Percentiles rank a stretch among this genome's conserved stretches.
These are phyloP conservation scores for Clarireedia paspali DNA, from an alignment of 2,329 filamentous ascomycete species.

Conservation along the genomic window DNA sequence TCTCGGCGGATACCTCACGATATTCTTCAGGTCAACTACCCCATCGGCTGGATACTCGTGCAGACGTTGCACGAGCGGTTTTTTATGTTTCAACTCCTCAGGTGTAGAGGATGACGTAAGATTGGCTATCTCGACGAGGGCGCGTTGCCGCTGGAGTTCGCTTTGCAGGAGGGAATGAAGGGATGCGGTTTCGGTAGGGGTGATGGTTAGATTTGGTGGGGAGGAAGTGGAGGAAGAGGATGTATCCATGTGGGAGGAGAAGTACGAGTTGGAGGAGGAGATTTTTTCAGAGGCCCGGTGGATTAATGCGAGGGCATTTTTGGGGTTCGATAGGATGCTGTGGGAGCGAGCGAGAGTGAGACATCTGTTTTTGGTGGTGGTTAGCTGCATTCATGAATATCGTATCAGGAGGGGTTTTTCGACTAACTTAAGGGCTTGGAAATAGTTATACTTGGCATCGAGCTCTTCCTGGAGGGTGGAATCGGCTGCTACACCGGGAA, in stretches of 20 bases:
- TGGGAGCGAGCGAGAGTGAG: conserved; percentile 83
- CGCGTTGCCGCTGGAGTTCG: conserved; percentile 73
- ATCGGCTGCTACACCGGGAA: conserved; percentile 86
- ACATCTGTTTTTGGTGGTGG: conserved; percentile 43
- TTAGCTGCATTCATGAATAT: conserved; percentile 4
- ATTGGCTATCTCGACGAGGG: conserved; percentile 74
- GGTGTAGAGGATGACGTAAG: conserved; percentile 36
- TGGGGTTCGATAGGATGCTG: conserved; percentile 60
- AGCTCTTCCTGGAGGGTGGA: conserved; percentile 67
- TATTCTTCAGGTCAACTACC: conserved; percentile 61
- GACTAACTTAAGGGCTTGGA: conserved; percentile 75
- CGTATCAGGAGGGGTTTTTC: background rate
- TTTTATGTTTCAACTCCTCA: conserved; percentile 20
- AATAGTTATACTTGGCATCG: conserved; percentile 73
- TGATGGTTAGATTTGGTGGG: conserved; percentile 63
- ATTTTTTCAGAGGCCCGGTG: conserved; percentile 61
- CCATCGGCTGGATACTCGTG: conserved; percentile 63
- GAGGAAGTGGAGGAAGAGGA: conserved; percentile 31
- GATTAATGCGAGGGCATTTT: conserved; percentile 80
- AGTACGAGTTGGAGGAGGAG: conserved; percentile 40
- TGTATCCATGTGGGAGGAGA: conserved; percentile 33
- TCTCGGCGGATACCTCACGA: conserved; percentile 82
- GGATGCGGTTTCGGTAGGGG: conserved; percentile 46
- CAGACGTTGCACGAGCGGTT: conserved; percentile 68
- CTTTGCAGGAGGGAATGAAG: conserved; percentile 57